These are phyloP conservation scores for Kurtzmaniella natalensis DNA, from an alignment of 1,139 yeast species.

Conservation along the genomic window DNA sequence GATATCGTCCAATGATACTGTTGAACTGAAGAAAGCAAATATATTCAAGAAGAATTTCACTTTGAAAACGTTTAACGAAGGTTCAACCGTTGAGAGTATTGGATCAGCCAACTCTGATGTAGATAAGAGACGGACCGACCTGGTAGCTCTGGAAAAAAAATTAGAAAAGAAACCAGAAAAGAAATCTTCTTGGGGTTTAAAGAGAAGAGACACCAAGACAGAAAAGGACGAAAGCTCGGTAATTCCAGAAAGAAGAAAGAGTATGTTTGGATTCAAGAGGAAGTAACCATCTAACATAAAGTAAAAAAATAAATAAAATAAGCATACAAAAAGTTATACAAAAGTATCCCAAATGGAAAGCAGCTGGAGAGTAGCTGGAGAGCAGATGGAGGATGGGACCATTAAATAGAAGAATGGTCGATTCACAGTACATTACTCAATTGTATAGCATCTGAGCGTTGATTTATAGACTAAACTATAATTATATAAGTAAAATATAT, in stretches of 20 bases:
- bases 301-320: no score
- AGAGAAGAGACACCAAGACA: constrained; percentile 28
- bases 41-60: constrained; percentile 31
- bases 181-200: constrained; percentile 20
- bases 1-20: not conserved
- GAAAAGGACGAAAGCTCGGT: constrained; percentile 10
- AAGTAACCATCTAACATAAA: no score
- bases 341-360: no score
- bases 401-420: no score
- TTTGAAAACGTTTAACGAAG: constrained; percentile 14
- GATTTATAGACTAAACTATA: no score
- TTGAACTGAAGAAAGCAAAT: constrained; percentile 10
- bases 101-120: constrained; percentile 3
- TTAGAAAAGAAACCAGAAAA: constrained; percentile 1
- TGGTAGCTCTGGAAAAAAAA: not conserved
- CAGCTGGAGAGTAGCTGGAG: no score
- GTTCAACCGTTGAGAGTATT: constrained; percentile 10
- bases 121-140: constrained; percentile 1
- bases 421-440: no score
- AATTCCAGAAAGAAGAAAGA: constrained; percentile 22
- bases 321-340: no score
- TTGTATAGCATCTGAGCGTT: no score
- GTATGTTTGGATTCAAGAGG: constrained; percentile 38
- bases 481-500: no score
- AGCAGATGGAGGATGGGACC: no score